phyloP scores from a whole-genome alignment of 805 yeast genomes.

The Sungouiella blattae region DNA sequence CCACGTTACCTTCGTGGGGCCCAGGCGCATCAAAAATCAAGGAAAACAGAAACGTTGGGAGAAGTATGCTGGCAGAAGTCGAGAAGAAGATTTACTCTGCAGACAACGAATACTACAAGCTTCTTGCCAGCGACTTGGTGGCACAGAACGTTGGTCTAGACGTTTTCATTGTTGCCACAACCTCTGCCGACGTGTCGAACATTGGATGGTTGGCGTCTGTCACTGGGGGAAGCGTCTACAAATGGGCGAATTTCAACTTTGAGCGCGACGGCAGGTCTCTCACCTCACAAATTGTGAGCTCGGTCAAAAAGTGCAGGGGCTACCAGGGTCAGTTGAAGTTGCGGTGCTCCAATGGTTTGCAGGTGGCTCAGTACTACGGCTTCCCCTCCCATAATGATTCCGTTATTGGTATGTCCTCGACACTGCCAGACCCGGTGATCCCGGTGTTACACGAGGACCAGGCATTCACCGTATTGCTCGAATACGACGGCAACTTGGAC shows the following conservation, averaged over 20 bases:
- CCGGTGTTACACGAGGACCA: constrained; percentile 64
- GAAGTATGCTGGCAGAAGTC: constrained; percentile 37
- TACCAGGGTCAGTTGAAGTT: constrained; percentile 80
- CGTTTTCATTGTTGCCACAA: constrained; percentile 62
- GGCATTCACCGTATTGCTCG: constrained; percentile 65
- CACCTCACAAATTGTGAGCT: constrained; percentile 54
- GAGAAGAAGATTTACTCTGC: constrained; percentile 53
- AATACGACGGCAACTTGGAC: constrained; percentile 71
- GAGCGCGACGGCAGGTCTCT: constrained; percentile 69
- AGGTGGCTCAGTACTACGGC: constrained; percentile 73
- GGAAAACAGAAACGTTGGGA: constrained; percentile 35
- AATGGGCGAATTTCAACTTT: constrained; percentile 64
- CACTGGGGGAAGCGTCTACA: constrained; percentile 68
- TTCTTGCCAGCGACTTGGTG: constrained; percentile 55
- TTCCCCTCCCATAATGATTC: constrained; percentile 28
- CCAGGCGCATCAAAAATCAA: constrained; percentile 63
- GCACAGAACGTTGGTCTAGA: constrained; percentile 69
- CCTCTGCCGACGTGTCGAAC: constrained; percentile 70
- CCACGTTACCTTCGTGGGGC: constrained; percentile 75
- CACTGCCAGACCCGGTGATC: constrained; percentile 60
- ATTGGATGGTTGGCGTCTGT: constrained; percentile 61
- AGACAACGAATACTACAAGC: constrained; percentile 58
- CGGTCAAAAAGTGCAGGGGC: constrained; percentile 54
- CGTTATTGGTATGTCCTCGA: constrained; percentile 14
- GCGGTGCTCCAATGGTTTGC: constrained; percentile 85